Evolutionary conservation across 140 eudicot genomes (phyloP), one percentile per base, ranked within the genome.

Genomic region (Erigeron philadelphicus): DNA sequence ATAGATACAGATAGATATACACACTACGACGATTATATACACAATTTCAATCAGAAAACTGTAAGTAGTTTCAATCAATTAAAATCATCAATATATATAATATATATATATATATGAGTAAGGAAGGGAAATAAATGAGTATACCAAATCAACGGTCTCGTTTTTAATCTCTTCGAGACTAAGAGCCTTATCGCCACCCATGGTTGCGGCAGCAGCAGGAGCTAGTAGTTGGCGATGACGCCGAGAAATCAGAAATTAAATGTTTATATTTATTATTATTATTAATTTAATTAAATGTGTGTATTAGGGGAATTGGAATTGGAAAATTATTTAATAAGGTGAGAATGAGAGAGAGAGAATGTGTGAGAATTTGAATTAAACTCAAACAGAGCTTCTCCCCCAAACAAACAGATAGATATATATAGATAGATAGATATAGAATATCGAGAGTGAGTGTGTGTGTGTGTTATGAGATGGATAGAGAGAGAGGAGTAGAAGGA

Each of bases 81-180:
- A 67, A 67, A 5, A 35, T 42, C 16, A 0, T n/a, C n/a, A n/a
- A n/a, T n/a, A 5, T 1, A 50, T 0, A 50, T 4, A 50, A 50
- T 46, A 13, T 13, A n/a, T 49, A 49, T 4, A 12, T 12, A 75
- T 5, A 17, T 2, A 18, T 1, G 11, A 48, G 54, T 8, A 25
- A 49, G 7, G 11, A 19, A 23, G 19, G 52, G 16, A 0, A 38
- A 44, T 0, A 46, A 65, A 25, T 38, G n/a, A 53, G 5, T 10
- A 59, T 86, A 89, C 96, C 95, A 89, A 81, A 89, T 89, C 96
- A 76, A 89, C 95, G 11, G 96, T 81, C 75, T 89, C 96, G 60
- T 89, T 89, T 61, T 89, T 89, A 25, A 89, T 86, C 71, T 77
- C 96, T 57, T 89, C 96, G 72, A 89, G 96, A 60, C 84, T 89